Evolutionary conservation across 1,284 basidiomycete genomes (phyloP).

Genomic region (Cryptococcus neoformans): DNA sequence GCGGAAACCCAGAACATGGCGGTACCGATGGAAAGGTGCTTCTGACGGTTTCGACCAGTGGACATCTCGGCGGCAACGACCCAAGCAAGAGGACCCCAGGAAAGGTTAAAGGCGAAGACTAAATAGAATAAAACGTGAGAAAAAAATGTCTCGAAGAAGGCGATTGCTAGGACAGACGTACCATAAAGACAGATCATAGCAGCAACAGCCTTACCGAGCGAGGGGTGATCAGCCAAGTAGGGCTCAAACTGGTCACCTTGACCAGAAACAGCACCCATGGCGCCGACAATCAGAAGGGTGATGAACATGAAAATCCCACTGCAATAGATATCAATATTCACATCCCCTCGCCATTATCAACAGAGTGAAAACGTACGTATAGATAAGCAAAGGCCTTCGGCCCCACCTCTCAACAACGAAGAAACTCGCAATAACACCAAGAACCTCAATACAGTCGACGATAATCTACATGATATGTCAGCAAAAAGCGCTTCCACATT

Average conservation of each 20-base stretch:
- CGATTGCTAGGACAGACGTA: constrained; percentile 2
- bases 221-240: constrained; percentile 24
- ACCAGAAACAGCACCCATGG: constrained; percentile 40
- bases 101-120: constrained; percentile 50
- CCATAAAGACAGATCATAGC: constrained; percentile 53
- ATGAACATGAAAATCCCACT: constrained; percentile 49
- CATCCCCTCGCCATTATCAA: neutral
- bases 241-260: constrained; percentile 24
- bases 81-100: constrained; percentile 53
- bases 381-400: constrained; percentile 50
- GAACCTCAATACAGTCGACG: constrained; percentile 48
- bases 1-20: constrained; percentile 52
- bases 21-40: constrained; percentile 51
- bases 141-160: neutral
- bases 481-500: neutral
- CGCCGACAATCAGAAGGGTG: constrained; percentile 48
- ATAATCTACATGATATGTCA: constrained; percentile 21
- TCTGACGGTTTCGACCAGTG: constrained; percentile 49
- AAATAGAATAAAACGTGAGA: neutral
- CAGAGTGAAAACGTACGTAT: constrained; percentile 22
- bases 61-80: constrained; percentile 42
- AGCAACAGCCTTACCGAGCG: constrained; percentile 44
- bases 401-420: constrained; percentile 52
- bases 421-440: constrained; percentile 48
- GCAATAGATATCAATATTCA: neutral